phyloP scores from a whole-genome alignment of 192 early-diverging fungal species.

The Coemansia sp. region DNA sequence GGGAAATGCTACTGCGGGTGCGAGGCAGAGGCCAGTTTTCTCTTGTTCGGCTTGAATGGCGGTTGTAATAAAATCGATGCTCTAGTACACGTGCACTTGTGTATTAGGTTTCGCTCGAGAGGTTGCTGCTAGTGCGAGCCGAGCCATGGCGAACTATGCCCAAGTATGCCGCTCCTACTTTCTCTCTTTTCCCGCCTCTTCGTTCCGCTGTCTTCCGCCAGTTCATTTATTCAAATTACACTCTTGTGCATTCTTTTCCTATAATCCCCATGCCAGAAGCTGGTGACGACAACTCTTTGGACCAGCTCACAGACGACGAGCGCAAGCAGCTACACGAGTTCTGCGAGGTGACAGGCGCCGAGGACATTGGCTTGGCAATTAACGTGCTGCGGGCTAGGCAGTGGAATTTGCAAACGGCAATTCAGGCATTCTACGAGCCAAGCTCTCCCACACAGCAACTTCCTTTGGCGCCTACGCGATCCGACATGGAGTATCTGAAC shows the following conservation, averaged over 20 bases:
- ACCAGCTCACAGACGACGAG: slow-evolving; percentile 29
- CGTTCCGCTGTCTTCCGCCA: too few species aligned
- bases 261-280: neutral
- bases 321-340: slow-evolving; percentile 32
- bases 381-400: slow-evolving; percentile 20
- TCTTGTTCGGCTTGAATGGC: too few species aligned
- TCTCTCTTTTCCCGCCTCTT: too few species aligned
- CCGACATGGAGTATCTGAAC: neutral
- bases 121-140: too few species aligned
- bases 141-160: too few species aligned
- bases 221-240: slow-evolving; percentile 1
- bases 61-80: too few species aligned
- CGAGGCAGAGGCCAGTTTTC: too few species aligned
- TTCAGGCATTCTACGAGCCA: slow-evolving; percentile 44
- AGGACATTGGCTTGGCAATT: slow-evolving; percentile 28
- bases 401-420: slow-evolving; percentile 35
- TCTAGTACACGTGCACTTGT: too few species aligned
- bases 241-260: slow-evolving; percentile 2
- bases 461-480: neutral
- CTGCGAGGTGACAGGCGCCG: slow-evolving; percentile 23
- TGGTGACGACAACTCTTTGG: slow-evolving; percentile 10
- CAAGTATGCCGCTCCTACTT: too few species aligned
- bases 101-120: too few species aligned
- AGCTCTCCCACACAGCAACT: neutral
- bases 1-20: too few species aligned